Base-by-base conservation (phyloP, 2,329 filamentous ascomycete genomes). In the Bipolaris oryzae region DNA sequence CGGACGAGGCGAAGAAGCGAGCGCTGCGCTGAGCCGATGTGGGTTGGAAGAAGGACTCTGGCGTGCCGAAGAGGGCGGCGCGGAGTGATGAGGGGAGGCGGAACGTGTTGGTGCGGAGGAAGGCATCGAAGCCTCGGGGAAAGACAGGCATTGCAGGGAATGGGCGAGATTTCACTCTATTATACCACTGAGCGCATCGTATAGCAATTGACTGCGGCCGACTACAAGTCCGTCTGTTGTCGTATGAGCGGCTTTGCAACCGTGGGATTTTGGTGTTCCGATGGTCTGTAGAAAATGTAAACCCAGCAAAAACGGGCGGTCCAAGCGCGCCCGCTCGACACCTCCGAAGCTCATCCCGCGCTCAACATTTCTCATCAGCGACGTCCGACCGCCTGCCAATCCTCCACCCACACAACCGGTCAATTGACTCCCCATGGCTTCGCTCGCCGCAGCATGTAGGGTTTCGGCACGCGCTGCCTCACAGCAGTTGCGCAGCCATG, bases 371-470 rank as follows among this genome's bases (percentile, higher is more conserved):
- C 70, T 66, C 70, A 44, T 68, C 49, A 23, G 33, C 45, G 45
- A 48, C 45, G 21, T 38, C 34, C 45, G 21, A 38, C 64, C 51
- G 48, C 56, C 61, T 58, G 49, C 52, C 57, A 38, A 52, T 43
- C 49, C 60, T 58, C 57, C 60, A 49, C 46, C 51, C 46, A 21
- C 57, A 48, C 57, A 50, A 50, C 38, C 53, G 44, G 67, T 61
- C 71, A 69, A 67, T 69, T 66, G 68, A 61, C 49, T 43, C 55
- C 52, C 58, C 55, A 90, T 90, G 88, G 87, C 87, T 75, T 89
- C 87, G 69, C 79, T 90, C 72, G 82, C 83, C 74, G 80, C 84
- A 74, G 85, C 83, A 73, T 88, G 84, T 77, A 86, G 87, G 71
- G 76, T 86, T 65, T 88, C 87, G 61, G 82, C 83, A 67, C 83